These are phyloP conservation scores for Candida ficus DNA, from an alignment of 805 yeast species.

Conservation along the genomic window DNA sequence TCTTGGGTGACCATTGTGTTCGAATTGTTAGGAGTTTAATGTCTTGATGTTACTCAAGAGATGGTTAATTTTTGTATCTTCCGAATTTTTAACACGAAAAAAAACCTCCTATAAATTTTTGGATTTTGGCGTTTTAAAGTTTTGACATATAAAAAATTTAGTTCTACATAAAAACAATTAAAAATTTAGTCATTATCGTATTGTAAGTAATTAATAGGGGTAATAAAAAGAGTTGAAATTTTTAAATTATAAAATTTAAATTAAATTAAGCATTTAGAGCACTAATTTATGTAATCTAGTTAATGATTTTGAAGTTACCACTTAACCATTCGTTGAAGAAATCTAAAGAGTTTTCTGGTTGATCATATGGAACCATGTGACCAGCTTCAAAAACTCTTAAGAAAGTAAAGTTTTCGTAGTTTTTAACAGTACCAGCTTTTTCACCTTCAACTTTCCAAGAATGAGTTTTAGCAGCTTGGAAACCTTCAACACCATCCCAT, in stretches of 20 bases:
- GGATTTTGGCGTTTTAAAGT: too few species aligned
- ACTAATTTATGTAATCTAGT: neutral
- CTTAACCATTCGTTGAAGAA: conserved; percentile 83
- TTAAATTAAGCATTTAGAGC: too few species aligned
- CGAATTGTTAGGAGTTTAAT: neutral
- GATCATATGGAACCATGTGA: conserved; percentile 93
- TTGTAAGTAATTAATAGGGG: too few species aligned
- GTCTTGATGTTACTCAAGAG: too few species aligned
- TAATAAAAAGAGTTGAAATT: too few species aligned
- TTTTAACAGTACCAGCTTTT: conserved; percentile 64
- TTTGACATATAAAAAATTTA: too few species aligned
- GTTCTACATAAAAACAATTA: too few species aligned
- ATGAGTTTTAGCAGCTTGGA: conserved; percentile 38
- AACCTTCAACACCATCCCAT: conserved; percentile 56
- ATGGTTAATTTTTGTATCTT: too few species aligned
- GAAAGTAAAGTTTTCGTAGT: conserved; percentile 67
- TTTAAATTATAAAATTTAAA: too few species aligned
- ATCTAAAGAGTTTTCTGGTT: conserved; percentile 70
- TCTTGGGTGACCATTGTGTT: conserved; percentile 12
- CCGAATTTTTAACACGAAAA: too few species aligned
- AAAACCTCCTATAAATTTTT: too few species aligned
- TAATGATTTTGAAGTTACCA: conserved; percentile 47
- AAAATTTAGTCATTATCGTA: too few species aligned
- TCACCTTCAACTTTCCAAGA: conserved; percentile 45
- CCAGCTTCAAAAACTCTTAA: conserved; percentile 86